These are phyloP conservation scores for Scheffersomyces stipitis DNA, from an alignment of 805 yeast species.

Conservation along the genomic window DNA sequence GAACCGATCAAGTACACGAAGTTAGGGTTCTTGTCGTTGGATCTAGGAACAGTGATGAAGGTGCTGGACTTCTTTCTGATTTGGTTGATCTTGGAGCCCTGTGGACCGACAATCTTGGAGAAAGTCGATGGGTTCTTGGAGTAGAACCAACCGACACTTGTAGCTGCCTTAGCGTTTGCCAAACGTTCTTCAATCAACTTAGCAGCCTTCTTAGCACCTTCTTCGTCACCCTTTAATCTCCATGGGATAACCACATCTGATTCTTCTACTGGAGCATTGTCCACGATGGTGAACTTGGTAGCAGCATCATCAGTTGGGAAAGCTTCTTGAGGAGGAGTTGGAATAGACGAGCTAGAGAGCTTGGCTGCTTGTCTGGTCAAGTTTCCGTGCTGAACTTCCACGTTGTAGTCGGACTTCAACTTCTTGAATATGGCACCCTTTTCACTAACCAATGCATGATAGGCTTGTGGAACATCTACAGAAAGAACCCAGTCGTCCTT, in stretches of 20 bases:
- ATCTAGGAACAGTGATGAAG: slow-evolving; percentile 63
- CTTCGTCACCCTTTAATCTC: slow-evolving; percentile 61
- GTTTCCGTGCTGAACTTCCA: slow-evolving; percentile 61
- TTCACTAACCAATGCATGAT: slow-evolving; percentile 63
- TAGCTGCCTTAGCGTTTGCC: slow-evolving; percentile 45
- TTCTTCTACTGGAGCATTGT: slow-evolving; percentile 20
- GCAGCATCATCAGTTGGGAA: slow-evolving; percentile 39
- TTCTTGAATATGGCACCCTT: slow-evolving; percentile 62
- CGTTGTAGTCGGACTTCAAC: slow-evolving; percentile 51
- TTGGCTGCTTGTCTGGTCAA: slow-evolving; percentile 49
- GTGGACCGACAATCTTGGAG: slow-evolving; percentile 71
- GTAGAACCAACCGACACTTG: slow-evolving; percentile 62
- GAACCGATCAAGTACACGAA: slow-evolving; percentile 63
- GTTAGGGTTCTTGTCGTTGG: slow-evolving; percentile 49
- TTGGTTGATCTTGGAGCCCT: slow-evolving; percentile 63
- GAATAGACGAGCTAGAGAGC: slow-evolving; percentile 43
- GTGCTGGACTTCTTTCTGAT: slow-evolving; percentile 61
- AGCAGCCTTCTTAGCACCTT: slow-evolving; percentile 52
- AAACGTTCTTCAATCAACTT: slow-evolving; percentile 50
- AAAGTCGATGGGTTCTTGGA: slow-evolving; percentile 51
- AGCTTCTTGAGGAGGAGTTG: slow-evolving; percentile 48
- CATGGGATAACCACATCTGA: slow-evolving; percentile 51
- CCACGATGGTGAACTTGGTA: slow-evolving; percentile 49
- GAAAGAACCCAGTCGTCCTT: slow-evolving; percentile 57
- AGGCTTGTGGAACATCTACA: slow-evolving; percentile 55